Conservation (phyloP, 768 basidiomycete species). For the Lyophyllum shimeji region DNA sequence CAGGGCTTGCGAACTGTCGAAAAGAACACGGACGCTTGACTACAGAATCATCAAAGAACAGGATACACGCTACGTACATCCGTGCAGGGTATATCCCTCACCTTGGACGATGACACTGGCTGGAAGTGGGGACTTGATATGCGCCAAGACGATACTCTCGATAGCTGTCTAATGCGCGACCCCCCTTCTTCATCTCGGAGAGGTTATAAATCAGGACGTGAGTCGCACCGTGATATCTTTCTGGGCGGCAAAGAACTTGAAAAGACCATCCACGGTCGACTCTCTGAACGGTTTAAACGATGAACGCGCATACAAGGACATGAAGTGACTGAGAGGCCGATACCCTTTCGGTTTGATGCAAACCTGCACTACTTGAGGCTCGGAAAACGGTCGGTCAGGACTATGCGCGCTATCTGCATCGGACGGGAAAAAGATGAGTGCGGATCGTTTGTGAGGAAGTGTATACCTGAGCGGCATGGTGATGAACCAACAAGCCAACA, state of each 20-base stretch:
- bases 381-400: slow-evolving; percentile 1
- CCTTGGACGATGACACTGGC: slow-evolving; percentile 27
- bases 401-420: not conserved
- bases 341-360: slow-evolving; percentile 30
- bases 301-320: not conserved
- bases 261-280: slow-evolving; percentile 22
- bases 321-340: not conserved
- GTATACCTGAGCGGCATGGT: slow-evolving; percentile 34
- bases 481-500: not conserved
- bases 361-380: slow-evolving; percentile 29
- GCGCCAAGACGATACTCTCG: slow-evolving; percentile 30
- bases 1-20: slow-evolving; percentile 27
- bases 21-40: not conserved
- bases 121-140: slow-evolving; percentile 29
- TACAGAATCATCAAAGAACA: not conserved
- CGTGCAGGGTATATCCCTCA: slow-evolving; percentile 26
- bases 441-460: slow-evolving; percentile 31
- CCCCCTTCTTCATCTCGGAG: not conserved
- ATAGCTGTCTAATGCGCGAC: slow-evolving; percentile 27
- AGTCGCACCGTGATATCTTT: slow-evolving; percentile 35
- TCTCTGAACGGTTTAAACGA: slow-evolving; percentile 9
- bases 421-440: slow-evolving; percentile 33
- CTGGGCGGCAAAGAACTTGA: slow-evolving; percentile 28
- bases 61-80: slow-evolving; percentile 22
- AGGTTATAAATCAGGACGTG: not conserved